Percentiles rank a stretch among this genome's conserved stretches.
These are phyloP conservation scores for Eimeria brunetti DNA, from an alignment of 169 alveolate species.

Conservation along the genomic window DNA sequence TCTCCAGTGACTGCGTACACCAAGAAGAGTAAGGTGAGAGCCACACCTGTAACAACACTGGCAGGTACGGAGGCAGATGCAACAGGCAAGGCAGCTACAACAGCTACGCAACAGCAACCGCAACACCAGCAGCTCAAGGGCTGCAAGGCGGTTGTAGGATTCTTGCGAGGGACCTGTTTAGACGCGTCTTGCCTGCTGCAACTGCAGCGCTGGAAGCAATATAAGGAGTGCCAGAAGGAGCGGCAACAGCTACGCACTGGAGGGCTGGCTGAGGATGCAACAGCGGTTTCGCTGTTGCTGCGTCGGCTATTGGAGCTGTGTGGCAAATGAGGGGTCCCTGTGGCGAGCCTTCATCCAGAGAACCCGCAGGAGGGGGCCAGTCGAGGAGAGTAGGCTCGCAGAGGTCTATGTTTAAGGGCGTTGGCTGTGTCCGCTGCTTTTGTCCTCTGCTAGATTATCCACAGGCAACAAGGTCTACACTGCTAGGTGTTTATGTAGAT, in stretches of 20 bases:
- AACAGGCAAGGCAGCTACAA: background rate
- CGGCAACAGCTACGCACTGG: background rate
- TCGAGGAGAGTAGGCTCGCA: background rate
- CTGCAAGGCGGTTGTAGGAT: background rate
- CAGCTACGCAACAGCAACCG: background rate
- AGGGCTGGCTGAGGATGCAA: conserved; percentile 17
- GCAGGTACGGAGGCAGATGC: background rate
- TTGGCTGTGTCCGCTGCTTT: conserved; percentile 56
- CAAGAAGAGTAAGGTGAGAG: background rate
- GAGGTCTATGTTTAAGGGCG: background rate
- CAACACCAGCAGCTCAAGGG: background rate
- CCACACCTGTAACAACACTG: background rate
- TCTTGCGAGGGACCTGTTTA: background rate
- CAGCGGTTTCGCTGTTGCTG: background rate
- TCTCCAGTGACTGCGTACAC: background rate
- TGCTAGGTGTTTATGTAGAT: conserved; percentile 32
- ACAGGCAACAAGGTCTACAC: background rate
- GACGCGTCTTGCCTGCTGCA: background rate
- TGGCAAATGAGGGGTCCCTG: conserved; percentile 27
- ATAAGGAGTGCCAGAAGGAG: background rate
- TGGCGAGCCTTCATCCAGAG: background rate
- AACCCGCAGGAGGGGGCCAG: background rate
- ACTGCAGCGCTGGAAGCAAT: background rate
- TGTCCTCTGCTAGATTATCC: conserved; percentile 28
- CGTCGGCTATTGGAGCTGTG: conserved; percentile 30